A percentile compares a stretch with the other conserved stretches of the same genome.
These are phyloP conservation scores for Ilex paraguariensis DNA, from an alignment of 305 asterid species.

Conservation along the genomic window DNA sequence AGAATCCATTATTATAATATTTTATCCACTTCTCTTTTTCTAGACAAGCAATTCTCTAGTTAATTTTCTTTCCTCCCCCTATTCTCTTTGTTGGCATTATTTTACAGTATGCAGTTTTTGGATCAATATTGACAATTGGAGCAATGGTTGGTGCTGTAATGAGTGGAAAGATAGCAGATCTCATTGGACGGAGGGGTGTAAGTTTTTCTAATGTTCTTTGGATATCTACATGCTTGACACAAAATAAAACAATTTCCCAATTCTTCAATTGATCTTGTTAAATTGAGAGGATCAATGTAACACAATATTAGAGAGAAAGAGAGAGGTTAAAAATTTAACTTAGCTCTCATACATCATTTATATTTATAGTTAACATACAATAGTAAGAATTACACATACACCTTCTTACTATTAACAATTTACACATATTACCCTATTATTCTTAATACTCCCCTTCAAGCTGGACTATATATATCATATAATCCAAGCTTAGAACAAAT, in stretches of 20 bases:
- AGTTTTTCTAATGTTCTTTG: slow-evolving; percentile 1
- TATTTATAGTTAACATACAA: too few species aligned
- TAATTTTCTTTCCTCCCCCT: background rate
- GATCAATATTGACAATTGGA: slow-evolving; percentile 20
- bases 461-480: too few species aligned
- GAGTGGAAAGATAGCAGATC: slow-evolving; percentile 17
- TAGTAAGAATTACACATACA: too few species aligned
- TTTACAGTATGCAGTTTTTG: slow-evolving; percentile 17
- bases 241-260: background rate
- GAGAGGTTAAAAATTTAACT: too few species aligned
- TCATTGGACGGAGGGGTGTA: slow-evolving; percentile 13
- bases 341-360: too few species aligned
- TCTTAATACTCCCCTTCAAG: too few species aligned
- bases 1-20: too few species aligned
- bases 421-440: too few species aligned
- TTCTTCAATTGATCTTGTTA: background rate
- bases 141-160: slow-evolving; percentile 14
- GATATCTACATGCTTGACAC: background rate
- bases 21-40: background rate
- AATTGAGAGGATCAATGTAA: too few species aligned
- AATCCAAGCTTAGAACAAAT: too few species aligned
- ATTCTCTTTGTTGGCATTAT: slow-evolving; percentile 1
- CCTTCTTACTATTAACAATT: too few species aligned
- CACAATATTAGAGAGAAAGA: too few species aligned
- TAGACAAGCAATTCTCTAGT: background rate